Evolutionary conservation across 257 asterid species (phyloP).

Genomic region (Plantago ovata): DNA sequence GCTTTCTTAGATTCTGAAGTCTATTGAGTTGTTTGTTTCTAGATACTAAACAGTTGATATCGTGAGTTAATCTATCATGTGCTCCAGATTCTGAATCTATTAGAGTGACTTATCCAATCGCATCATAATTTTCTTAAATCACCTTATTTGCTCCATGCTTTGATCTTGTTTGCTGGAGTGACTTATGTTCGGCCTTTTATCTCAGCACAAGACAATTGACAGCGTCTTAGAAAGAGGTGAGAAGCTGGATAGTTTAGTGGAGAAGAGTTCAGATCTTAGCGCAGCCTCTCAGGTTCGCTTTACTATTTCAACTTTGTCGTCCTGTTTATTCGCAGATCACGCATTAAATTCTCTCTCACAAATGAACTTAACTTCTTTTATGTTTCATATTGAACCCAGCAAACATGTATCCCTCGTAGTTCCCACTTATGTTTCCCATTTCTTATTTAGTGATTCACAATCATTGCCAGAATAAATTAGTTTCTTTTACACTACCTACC

Average conservation of each 20-base stretch:
- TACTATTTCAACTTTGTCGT: neutral
- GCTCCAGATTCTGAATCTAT: too few species aligned
- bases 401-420: conserved; percentile 3
- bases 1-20: too few species aligned
- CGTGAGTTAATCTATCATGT: too few species aligned
- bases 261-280: conserved; percentile 93
- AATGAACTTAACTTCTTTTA: too few species aligned
- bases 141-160: too few species aligned
- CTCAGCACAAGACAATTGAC: conserved; percentile 94
- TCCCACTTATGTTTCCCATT: neutral
- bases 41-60: too few species aligned
- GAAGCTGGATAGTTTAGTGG: conserved; percentile 93
- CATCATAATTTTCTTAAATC: too few species aligned
- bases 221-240: conserved; percentile 88
- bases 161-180: too few species aligned
- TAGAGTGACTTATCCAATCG: neutral
- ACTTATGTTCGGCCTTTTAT: conserved; percentile 19
- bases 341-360: neutral
- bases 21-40: neutral
- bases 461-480: conserved; percentile 27
- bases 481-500: neutral
- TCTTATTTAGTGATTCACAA: too few species aligned
- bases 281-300: conserved; percentile 84
- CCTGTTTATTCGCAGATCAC: neutral
- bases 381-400: neutral